Evolutionary conservation across 129 eudicot genomes (phyloP).

Genomic region (Sambucus nigra): DNA sequence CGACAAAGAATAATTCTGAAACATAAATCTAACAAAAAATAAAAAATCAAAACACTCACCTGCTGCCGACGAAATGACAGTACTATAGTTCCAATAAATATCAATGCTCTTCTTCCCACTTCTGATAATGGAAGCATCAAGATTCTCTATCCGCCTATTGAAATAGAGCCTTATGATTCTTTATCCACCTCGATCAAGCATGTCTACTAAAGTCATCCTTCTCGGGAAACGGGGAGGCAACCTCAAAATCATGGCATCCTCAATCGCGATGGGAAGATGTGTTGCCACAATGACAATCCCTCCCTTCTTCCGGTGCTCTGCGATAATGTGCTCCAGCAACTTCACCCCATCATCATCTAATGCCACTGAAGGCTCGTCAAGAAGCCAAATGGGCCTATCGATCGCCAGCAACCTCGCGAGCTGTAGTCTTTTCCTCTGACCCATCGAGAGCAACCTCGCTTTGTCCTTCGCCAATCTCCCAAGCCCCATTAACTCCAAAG

Average conservation of each 20-base stretch:
- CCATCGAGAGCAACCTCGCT: slow-evolving; percentile 92
- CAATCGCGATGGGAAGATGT: slow-evolving; percentile 61
- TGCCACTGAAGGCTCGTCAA: slow-evolving; percentile 97
- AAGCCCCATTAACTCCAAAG: slow-evolving; percentile 87
- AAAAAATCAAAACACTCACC: no score
- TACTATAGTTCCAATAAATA: no score
- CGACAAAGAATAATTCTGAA: no score
- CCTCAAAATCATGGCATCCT: slow-evolving; percentile 51
- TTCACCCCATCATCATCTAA: slow-evolving; percentile 88
- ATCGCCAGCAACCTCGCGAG: slow-evolving; percentile 88
- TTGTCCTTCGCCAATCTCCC: slow-evolving; percentile 76
- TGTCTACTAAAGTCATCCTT: slow-evolving; percentile 55
- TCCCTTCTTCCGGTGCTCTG: slow-evolving; percentile 82
- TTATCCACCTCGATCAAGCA: slow-evolving; percentile 52
- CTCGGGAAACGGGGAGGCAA: slow-evolving; percentile 61
- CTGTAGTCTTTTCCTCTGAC: slow-evolving; percentile 84
- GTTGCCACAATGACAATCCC: slow-evolving; percentile 90
- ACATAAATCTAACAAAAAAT: no score
- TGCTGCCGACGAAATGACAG: no score
- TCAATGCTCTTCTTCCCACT: no score
- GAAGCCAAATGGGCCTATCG: slow-evolving; percentile 94
- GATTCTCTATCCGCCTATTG: no score
- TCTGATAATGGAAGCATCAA: no score
- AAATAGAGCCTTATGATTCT: no score
- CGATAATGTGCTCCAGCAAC: slow-evolving; percentile 66